Conservation (phyloP, 768 basidiomycete species). For the Russula brevipes region DNA sequence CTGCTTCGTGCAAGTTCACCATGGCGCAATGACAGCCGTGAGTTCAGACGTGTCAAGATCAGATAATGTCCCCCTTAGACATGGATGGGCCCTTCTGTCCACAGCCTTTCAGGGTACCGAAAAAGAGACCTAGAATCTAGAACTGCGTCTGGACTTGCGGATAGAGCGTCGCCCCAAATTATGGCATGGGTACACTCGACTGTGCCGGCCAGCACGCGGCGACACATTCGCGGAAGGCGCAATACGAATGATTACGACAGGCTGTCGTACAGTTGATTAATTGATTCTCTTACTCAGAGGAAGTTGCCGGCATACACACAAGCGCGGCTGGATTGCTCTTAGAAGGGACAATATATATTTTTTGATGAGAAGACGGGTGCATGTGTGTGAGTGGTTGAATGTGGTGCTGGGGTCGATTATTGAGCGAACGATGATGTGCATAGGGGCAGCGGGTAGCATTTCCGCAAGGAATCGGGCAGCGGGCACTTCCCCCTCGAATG, state of each 20-base stretch:
- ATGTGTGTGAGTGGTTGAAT: not conserved
- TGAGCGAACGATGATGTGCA: not conserved
- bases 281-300: not conserved
- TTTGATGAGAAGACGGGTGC: not conserved
- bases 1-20: not conserved
- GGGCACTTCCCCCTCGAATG: not conserved
- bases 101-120: not conserved
- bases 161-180: not conserved
- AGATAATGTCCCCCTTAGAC: not conserved
- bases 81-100: not conserved
- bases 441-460: not conserved
- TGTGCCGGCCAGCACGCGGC: not conserved
- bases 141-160: not conserved
- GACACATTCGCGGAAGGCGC: not conserved
- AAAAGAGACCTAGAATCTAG: not conserved
- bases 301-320: not conserved
- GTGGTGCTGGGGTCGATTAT: not conserved
- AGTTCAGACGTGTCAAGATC: conserved; percentile 6
- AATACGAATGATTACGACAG: not conserved
- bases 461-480: not conserved
- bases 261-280: not conserved
- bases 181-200: not conserved
- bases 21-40: not conserved
- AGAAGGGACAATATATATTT: not conserved
- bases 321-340: not conserved